phyloP scores from a whole-genome alignment of 1,284 basidiomycete genomes.

The Takashimella koratensis region DNA sequence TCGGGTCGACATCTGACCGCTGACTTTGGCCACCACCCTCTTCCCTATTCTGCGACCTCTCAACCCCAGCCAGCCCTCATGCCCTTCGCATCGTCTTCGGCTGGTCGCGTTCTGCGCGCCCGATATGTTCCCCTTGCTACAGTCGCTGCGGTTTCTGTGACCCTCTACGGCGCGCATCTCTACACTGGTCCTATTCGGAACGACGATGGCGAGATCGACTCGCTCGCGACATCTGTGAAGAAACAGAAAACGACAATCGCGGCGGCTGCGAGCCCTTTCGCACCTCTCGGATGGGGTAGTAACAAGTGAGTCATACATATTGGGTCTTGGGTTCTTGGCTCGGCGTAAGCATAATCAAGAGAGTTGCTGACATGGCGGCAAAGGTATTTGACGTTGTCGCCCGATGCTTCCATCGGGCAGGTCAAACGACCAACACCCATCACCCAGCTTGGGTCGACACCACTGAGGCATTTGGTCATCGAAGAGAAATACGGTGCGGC shows the following conservation, averaged over 20 bases:
- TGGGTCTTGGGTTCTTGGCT: no score
- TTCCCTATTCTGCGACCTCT: neutral
- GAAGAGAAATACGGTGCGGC: slow-evolving; percentile 73
- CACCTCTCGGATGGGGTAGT: slow-evolving; percentile 42
- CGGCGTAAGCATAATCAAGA: no score
- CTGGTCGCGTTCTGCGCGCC: slow-evolving; percentile 16
- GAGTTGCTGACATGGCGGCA: no score
- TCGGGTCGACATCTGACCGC: slow-evolving; percentile 2
- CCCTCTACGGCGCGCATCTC: slow-evolving; percentile 24
- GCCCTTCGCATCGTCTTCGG: slow-evolving; percentile 25
- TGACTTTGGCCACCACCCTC: neutral
- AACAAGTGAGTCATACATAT: slow-evolving; percentile 21
- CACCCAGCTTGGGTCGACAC: slow-evolving; percentile 42
- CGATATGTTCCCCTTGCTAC: slow-evolving; percentile 29
- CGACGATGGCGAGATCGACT: slow-evolving; percentile 13
- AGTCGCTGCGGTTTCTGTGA: slow-evolving; percentile 25
- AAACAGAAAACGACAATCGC: slow-evolving; percentile 9
- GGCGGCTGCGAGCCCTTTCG: slow-evolving; percentile 20
- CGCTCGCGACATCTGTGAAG: slow-evolving; percentile 13
- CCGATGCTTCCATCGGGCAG: slow-evolving; percentile 22
- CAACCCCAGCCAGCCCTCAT: slow-evolving; percentile 6
- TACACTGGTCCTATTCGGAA: slow-evolving; percentile 18
- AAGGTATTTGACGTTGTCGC: slow-evolving; percentile 27
- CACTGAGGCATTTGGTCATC: slow-evolving; percentile 71
- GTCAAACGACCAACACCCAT: slow-evolving; percentile 36